phyloP scores from a whole-genome alignment of 176 grass and related monocot species.

The Leersia perrieri region DNA sequence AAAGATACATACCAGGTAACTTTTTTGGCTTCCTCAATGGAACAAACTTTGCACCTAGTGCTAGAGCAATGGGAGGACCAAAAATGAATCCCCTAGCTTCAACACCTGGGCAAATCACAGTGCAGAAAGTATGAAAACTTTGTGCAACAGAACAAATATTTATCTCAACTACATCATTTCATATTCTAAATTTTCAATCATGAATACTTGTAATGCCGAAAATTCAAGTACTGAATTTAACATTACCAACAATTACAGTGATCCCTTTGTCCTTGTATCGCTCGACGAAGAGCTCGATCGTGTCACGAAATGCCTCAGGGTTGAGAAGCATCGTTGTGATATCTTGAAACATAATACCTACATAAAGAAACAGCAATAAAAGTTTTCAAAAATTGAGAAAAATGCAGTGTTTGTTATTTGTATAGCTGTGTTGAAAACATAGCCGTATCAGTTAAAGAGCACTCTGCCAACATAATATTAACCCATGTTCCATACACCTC shows the following conservation, averaged over 20 bases:
- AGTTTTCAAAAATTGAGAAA: neutral
- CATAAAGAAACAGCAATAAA: neutral
- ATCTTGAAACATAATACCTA: slow-evolving; percentile 92
- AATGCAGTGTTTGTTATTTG: neutral
- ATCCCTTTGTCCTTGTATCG: slow-evolving; percentile 75
- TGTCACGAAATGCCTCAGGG: slow-evolving; percentile 68
- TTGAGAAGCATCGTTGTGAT: slow-evolving; percentile 94
- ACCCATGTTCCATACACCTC: neutral
- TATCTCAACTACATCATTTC: neutral
- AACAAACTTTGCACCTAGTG: slow-evolving; percentile 94
- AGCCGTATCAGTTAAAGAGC: neutral
- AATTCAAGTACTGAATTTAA: neutral
- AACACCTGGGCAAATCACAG: slow-evolving; percentile 63
- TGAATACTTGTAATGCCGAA: neutral
- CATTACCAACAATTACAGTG: slow-evolving; percentile 78
- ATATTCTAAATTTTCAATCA: neutral
- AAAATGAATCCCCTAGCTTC: slow-evolving; percentile 99
- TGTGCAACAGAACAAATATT: neutral
- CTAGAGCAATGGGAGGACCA: slow-evolving; percentile 90
- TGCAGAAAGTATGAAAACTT: neutral
- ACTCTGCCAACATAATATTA: neutral
- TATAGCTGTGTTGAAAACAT: neutral
- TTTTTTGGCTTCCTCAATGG: slow-evolving; percentile 96
- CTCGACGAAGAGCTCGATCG: slow-evolving; percentile 90
- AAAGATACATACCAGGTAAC: slow-evolving; percentile 63